Percentiles rank a stretch among this genome's conserved stretches.
Evolutionary conservation across 2,329 filamentous ascomycete genomes (phyloP).

Genomic region (Aspergillus nomiae): DNA sequence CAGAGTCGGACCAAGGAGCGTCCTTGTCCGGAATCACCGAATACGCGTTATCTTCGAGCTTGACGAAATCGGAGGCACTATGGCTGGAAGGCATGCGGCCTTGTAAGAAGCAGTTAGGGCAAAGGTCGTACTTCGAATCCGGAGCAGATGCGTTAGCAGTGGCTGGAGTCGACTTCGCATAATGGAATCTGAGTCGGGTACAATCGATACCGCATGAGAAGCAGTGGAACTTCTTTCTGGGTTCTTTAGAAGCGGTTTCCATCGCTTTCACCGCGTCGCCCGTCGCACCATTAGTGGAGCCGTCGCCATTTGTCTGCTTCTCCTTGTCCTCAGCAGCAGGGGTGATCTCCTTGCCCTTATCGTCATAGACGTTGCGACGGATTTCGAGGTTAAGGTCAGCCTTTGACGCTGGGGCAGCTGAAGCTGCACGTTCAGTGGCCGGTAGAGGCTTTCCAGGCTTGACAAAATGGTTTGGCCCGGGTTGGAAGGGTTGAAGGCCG

Average conservation of each 20-base stretch:
- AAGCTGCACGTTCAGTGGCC: constrained; percentile 72
- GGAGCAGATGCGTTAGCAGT: constrained; percentile 57
- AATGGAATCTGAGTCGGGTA: constrained; percentile 70
- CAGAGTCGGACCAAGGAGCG: constrained; percentile 86
- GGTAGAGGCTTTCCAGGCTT: constrained; percentile 63
- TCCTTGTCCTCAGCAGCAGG: constrained; percentile 69
- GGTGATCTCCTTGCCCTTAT: constrained; percentile 81
- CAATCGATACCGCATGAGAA: constrained; percentile 92
- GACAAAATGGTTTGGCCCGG: constrained; percentile 72
- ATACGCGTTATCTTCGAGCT: constrained; percentile 86
- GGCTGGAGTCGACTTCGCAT: constrained; percentile 63
- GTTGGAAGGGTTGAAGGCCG: constrained; percentile 93
- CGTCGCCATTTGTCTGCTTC: constrained; percentile 70
- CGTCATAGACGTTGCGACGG: constrained; percentile 92
- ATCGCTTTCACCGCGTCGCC: constrained; percentile 63
- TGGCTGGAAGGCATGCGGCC: constrained; percentile 80
- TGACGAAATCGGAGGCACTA: constrained; percentile 77
- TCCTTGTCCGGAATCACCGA: constrained; percentile 78
- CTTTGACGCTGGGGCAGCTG: constrained; percentile 67
- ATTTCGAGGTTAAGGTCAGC: constrained; percentile 88
- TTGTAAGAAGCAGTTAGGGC: constrained; percentile 86
- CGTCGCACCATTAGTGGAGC: constrained; percentile 62
- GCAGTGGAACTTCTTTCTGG: constrained; percentile 73
- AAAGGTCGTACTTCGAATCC: constrained; percentile 79
- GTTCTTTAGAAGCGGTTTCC: constrained; percentile 61